Base-by-base conservation (phyloP, 768 basidiomycete genomes). In the Boletus eberwhitei region DNA sequence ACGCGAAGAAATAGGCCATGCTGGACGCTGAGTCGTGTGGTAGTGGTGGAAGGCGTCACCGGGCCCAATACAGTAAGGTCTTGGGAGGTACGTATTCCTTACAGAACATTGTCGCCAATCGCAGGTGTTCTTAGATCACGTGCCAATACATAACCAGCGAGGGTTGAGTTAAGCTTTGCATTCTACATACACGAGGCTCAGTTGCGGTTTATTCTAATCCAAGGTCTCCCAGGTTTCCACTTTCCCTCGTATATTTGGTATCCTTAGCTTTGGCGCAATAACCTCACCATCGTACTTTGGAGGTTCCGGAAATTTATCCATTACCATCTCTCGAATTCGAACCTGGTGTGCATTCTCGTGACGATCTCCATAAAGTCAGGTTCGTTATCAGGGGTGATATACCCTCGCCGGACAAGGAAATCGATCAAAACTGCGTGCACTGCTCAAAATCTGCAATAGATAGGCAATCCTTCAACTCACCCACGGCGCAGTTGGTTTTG, bases 401-500 rank as follows among this genome's bases (percentile, higher is more conserved):
- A 78, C 1, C 94, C 94, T 54, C 88, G 85, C 2, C 95, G 83
- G 47, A 98, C 81, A 70, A 98, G 79, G 55, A 98, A 86, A 70
- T 98, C 95, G 43, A 98, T 74, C 45, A 98, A 74, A 16, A 94
- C 93, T 92, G 52, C 14, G 38, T n/a, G n/a, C 13, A 13, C 21
- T 6, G 29, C 21, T 67, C 21, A 64, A 42, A 17, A 22, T 26
- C 16, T 38, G 21, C 37, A 50, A 26, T 24, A 22, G 21, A 44
- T 5, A 6, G 0, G 13, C 5, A 19, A 3, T 19, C 7, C 4
- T 32, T 43, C 11, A 14, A 73, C 83, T 49, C 36, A 91, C 91
- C 90, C 4, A 91, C 62, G 5, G 88, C 93, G 61, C 93, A 97
- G 64, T 99, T 98, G 1, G 92, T 81, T 71, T 99, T 99, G 79